Percentiles rank a stretch among this genome's conserved stretches.
phyloP scores from a whole-genome alignment of 371 early-diverging fungal genomes.

The Mucor lusitanicus region DNA sequence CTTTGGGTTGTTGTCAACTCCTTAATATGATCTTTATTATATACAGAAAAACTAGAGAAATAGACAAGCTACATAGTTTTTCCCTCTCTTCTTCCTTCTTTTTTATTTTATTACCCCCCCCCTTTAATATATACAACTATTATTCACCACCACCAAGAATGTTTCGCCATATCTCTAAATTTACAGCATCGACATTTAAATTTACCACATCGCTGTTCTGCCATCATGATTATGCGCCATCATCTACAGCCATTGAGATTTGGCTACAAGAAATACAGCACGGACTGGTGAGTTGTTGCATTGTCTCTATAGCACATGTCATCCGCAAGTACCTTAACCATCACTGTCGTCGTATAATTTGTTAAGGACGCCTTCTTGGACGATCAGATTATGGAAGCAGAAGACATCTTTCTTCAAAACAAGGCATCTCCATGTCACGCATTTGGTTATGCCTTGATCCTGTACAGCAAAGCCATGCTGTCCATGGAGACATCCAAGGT shows the following conservation, averaged over 20 bases:
- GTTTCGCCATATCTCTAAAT: slow-evolving; percentile 28
- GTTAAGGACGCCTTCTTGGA: slow-evolving; percentile 35
- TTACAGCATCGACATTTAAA: slow-evolving; percentile 18
- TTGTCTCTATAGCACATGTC: too few relatives aligned
- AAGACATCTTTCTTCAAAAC: slow-evolving; percentile 19
- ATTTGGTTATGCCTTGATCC: slow-evolving; percentile 30
- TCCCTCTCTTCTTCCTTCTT: background rate
- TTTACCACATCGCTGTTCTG: slow-evolving; percentile 14
- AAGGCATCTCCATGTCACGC: slow-evolving; percentile 34
- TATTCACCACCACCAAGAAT: background rate
- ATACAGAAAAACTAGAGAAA: too few relatives aligned
- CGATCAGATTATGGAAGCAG: slow-evolving; percentile 24
- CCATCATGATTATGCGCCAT: background rate
- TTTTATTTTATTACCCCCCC: background rate
- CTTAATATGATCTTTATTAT: too few relatives aligned
- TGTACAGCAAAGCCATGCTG: slow-evolving; percentile 33
- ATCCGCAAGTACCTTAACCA: too few relatives aligned
- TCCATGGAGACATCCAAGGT: slow-evolving; percentile 10
- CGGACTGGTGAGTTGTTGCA: slow-evolving; percentile 15
- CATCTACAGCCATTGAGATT: background rate
- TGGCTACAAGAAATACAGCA: slow-evolving; percentile 20
- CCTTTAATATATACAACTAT: too few relatives aligned
- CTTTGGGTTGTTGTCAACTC: background rate
- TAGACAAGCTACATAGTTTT: too few relatives aligned
- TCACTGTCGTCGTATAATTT: too few relatives aligned